Evolutionary conservation across 2,329 filamentous ascomycete species (phyloP), one percentile per base, ranked within the genome.

Genomic region (Arthrobotrys iridis): DNA sequence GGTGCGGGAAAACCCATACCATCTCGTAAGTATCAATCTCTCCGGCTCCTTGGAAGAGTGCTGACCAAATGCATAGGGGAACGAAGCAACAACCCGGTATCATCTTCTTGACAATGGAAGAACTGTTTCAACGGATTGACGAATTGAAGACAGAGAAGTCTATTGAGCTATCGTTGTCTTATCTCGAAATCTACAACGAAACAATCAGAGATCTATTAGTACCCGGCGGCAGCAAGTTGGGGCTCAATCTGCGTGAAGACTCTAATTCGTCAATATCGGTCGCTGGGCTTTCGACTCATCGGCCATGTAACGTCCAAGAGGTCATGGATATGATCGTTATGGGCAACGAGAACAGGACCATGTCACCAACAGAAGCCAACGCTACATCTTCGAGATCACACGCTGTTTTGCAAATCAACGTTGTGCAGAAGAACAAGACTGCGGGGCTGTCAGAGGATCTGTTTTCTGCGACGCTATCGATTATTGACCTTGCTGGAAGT

Each of bases 241-340:
- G 93, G 2, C 83, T 99, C 77, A 97, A 95, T 90, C 86, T 99
- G 41, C 90, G 95, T 52, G 95, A 99, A 83, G 95, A 99, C 84
- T 91, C 91, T 70, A 93, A 98, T 80, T 92, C 97, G 81, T 89
- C 92, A 8, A 95, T 99, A 5, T 95, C 92, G 0, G 95, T 99
- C 1, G 87, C 92, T 3, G 95, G 94, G 0, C 85, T 99, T 46
- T 95, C 93, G 1, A 97, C 93, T 80, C 93, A 97, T 81, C 91
- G 91, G 78, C 95, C 95, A 1, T 90, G 90, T 79, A 92, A 94
- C 81, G 95, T 98, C 11, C 89, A 96, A 81, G 90, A 99, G 83
- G 95, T 99, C 80, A 99, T 99, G 95, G 94, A 99, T 80, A 97
- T 99, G 88, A 97, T 99, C 81, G 91, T 99, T 65, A 88, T 90